Base-by-base conservation (phyloP, 2,329 filamentous ascomycete species). In the Colletotrichum karsti region DNA sequence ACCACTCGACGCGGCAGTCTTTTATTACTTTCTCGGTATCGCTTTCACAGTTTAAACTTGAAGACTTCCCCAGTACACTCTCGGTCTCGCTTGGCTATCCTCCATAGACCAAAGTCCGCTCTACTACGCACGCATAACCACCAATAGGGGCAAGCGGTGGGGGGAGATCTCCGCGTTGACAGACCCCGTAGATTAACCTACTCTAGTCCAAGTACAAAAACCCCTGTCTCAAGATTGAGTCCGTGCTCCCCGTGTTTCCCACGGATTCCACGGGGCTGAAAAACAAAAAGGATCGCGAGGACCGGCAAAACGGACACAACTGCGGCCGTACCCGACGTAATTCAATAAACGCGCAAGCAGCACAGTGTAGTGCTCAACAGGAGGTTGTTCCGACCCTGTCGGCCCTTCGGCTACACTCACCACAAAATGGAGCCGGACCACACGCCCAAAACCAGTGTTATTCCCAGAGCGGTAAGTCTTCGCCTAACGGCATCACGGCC, bases 401-500 rank as follows among this genome's bases (percentile, higher is more conserved):
- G 28, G 30, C 7, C 12, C 24, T 5, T 35, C 39, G 37, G 54
- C 37, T 10, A 46, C 53, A 22, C 53, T 37, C n/a, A 41, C 22
- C 24, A 42, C 54, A n/a, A n/a, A 13, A 37, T 35, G 35, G 54
- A 53, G 54, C 6, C 51, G 53, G 37, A 58, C 26, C 55, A 60
- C 46, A 53, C 22, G 7, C 55, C 62, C 13, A 65, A 54, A 28
- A 65, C 62, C 44, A 60, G 55, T 35, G 46, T 65, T 2, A 65
- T 60, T 54, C 62, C 62, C 5, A 65, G 62, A 65, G 62, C 62
- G 35, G 62, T 65, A 65, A 42, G 62, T 53, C n/a, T 24, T 22
- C 30, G 26, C 28, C 33, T 51, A n/a, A 22, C 55, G 44, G 54
- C 44, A 41, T 48, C 60, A 28, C n/a, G 26, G 7, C 35, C 46